These are phyloP conservation scores for Cercospora nicotianae DNA, from an alignment of 2,329 filamentous ascomycete species.

Conservation along the genomic window DNA sequence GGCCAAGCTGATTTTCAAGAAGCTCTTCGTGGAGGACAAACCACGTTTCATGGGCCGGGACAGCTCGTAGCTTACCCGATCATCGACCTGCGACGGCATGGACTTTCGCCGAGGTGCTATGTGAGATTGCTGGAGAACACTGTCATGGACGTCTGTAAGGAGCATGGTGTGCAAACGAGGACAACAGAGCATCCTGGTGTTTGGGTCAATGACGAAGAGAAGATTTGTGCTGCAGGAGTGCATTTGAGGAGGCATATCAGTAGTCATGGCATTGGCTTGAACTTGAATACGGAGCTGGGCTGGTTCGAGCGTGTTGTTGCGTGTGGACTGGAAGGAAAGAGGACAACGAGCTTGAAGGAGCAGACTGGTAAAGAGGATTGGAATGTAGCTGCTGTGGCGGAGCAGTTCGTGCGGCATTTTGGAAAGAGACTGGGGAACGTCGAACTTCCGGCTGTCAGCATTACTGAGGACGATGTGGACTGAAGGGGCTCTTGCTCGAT, in stretches of 20 bases:
- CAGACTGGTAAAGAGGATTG: constrained; percentile 47
- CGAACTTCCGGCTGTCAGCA: constrained; percentile 25
- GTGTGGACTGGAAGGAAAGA: constrained; percentile 79
- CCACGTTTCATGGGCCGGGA: constrained; percentile 92
- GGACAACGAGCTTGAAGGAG: constrained; percentile 70
- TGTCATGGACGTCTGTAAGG: constrained; percentile 64
- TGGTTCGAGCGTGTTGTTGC: constrained; percentile 79
- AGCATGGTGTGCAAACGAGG: constrained; percentile 61
- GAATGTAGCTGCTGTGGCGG: constrained; percentile 43
- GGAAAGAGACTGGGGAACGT: constrained; percentile 34
- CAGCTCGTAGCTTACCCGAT: constrained; percentile 93
- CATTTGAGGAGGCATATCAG: constrained; percentile 82
- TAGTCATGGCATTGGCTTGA: constrained; percentile 79
- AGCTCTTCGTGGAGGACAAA: constrained; percentile 81
- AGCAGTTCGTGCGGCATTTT: constrained; percentile 45
- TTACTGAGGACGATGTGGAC: constrained; percentile 22
- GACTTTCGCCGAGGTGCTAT: constrained; percentile 71
- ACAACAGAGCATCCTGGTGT: constrained; percentile 79
- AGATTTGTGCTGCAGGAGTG: constrained; percentile 91
- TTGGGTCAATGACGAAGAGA: constrained; percentile 63
- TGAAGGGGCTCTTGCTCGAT: neutral
- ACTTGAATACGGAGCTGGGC: constrained; percentile 64
- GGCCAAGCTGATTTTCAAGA: constrained; percentile 63
- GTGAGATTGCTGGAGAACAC: constrained; percentile 75
- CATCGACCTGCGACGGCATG: constrained; percentile 71